Conservation (phyloP, 768 basidiomycete species). For the Xerocomus spinulosus region DNA sequence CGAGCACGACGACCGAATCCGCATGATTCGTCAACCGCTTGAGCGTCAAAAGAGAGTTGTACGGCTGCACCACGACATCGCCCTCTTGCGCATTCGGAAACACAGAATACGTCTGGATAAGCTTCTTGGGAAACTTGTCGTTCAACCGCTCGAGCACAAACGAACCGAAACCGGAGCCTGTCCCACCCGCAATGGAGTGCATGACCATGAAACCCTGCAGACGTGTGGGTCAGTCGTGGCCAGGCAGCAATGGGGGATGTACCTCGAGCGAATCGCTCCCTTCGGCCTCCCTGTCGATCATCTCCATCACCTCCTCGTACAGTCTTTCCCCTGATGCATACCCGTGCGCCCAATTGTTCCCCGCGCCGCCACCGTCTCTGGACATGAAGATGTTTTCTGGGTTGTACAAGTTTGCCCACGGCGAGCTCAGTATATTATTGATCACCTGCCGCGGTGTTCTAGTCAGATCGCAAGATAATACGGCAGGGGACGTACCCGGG, state of each 20-base stretch:
- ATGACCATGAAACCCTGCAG: slow-evolving; percentile 94
- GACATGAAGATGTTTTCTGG: slow-evolving; percentile 97
- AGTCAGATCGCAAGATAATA: too few relatives aligned
- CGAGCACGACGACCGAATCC: slow-evolving; percentile 94
- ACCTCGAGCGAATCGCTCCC: slow-evolving; percentile 97
- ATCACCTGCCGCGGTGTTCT: slow-evolving; percentile 63
- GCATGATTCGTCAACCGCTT: slow-evolving; percentile 95
- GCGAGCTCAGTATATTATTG: slow-evolving; percentile 86
- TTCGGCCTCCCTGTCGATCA: slow-evolving; percentile 97
- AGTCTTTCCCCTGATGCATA: slow-evolving; percentile 85
- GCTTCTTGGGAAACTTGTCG: slow-evolving; percentile 98
- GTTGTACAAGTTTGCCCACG: slow-evolving; percentile 86
- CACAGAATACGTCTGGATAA: slow-evolving; percentile 98
- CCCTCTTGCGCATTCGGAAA: slow-evolving; percentile 92
- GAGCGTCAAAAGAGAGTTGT: slow-evolving; percentile 90
- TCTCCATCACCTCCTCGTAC: slow-evolving; percentile 97
- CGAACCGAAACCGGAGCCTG: slow-evolving; percentile 97
- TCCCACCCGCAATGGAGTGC: slow-evolving; percentile 98
- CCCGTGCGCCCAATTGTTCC: slow-evolving; percentile 98
- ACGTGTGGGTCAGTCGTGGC: background rate
- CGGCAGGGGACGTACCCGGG: slow-evolving; percentile 58
- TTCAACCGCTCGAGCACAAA: slow-evolving; percentile 94
- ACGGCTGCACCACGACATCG: slow-evolving; percentile 98
- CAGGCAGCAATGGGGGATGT: too few relatives aligned
- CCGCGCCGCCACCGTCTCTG: slow-evolving; percentile 97